Evolutionary conservation across 306 rosid genomes (phyloP), one percentile per base, ranked within the genome.

Genomic region (Prosopis cineraria): DNA sequence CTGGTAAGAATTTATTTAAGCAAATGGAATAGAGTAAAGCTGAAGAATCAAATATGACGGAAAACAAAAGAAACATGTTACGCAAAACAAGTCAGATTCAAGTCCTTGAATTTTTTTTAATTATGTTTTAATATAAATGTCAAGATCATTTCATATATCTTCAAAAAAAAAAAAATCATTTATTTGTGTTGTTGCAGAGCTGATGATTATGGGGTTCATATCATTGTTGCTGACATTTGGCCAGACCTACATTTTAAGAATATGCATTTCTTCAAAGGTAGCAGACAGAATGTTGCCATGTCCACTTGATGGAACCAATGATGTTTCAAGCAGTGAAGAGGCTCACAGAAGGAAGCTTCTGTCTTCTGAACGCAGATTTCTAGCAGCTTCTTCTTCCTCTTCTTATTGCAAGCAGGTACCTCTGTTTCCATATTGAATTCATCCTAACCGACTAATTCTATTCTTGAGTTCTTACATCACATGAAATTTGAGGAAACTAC

Each of bases 121-220:
- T 31, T 31, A 31, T 31, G 34, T 36, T 36, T 36, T 36, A 3
- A 36, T 5, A 36, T 36, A 36, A 36, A 36, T 36, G n/a, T n/a
- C n/a, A n/a, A n/a, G n/a, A n/a, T n/a, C n/a, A 4, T 36, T 36
- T 22, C 20, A 48, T 19, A 17, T n/a, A n/a, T n/a, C n/a, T n/a
- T 43, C 2, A 12, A 43, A 43, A 1, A 31, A 31, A 4, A n/a
- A 48, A 48, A 48, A 48, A 24, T 12, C 16, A 7, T 75, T 67
- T 41, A 31, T 24, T 71, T 55, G 17, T 8, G 39, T 34, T 65
- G 13, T 79, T 85, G 86, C 99, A 96, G 99, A 96, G 89, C 72
- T 96, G 93, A 96, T 96, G 99, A 72, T 96, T 87, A 81, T 96
- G 25, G 99, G 99, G 44, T 96, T 96, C 89, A 84, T 96, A 80